Base-by-base conservation (phyloP, 805 yeast genomes). In the Lachancea sp. region DNA sequence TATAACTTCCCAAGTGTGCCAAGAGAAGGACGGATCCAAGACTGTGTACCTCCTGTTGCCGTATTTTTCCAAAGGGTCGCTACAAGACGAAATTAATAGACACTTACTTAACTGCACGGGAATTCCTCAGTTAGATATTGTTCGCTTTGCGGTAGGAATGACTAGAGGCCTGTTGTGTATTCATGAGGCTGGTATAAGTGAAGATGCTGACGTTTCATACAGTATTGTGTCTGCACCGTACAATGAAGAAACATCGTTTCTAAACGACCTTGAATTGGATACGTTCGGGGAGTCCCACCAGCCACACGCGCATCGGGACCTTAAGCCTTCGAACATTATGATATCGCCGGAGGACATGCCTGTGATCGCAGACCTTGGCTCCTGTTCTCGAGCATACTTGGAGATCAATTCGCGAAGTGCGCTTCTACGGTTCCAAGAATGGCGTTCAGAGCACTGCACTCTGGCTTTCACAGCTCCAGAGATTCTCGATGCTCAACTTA, bases 391-490 rank as follows among this genome's bases (percentile, higher is more conserved):
- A 43, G 90, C 94, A 0, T 65, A 80, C 4, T 54, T 76, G 2
- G 52, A 62, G 2, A 69, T 83, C 2, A 67, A 67, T 16, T 69
- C 78, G 1, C 70, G 90, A 38, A 80, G 78, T 26, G 81, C 80
- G 52, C 92, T 95, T 0, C 65, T 85, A 22, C 74, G 81, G 12
- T 63, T 86, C 28, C 90, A 86, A 47, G 96, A 89, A 50, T 67
- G 77, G 57, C 38, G 52, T 11, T 84, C 79, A 43, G 92, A 83
- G 52, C 86, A 84, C 58, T 85, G 95, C 54, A 83, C 95, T 1
- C 63, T 86, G 40, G 87, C 94, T 1, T 90, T 83, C 59, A 68
- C 95, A 29, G 95, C 97, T 0, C 97, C 97, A 0, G 97, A 89
- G 56, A 67, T 90, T 34, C 64, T 89, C 43, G 90, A 87, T 54